Conservation (phyloP, 768 basidiomycete species). For the Botryobasidium botryosum region DNA sequence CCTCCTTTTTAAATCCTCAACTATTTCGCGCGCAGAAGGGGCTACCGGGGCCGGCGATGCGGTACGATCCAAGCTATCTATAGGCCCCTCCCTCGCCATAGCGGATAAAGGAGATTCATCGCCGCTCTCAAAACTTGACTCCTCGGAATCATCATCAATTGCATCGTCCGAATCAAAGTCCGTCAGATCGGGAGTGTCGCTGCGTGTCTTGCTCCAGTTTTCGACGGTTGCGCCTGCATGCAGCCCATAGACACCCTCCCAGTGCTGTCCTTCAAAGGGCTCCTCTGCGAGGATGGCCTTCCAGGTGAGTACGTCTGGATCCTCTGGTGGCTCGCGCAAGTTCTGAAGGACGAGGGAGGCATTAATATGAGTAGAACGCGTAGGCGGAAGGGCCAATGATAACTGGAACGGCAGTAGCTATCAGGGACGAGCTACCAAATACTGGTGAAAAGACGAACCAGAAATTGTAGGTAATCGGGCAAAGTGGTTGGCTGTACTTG, state of each 20-base stretch:
- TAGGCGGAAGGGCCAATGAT: too few species aligned
- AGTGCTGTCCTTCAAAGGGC: constrained; percentile 73
- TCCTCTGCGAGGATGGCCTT: constrained; percentile 63
- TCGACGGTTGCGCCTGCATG: neutral
- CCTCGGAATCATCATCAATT: neutral
- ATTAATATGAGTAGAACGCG: too few species aligned
- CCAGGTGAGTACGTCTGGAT: constrained; percentile 38
- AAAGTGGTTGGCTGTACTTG: too few species aligned
- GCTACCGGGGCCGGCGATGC: too few species aligned
- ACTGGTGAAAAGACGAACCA: too few species aligned
- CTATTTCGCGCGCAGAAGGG: constrained; percentile 26
- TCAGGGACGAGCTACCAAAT: too few species aligned
- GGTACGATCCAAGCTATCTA: too few species aligned
- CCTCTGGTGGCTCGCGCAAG: too few species aligned
- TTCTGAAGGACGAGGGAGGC: too few species aligned
- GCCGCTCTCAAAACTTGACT: neutral
- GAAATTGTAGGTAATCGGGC: too few species aligned
- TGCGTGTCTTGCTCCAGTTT: constrained; percentile 3
- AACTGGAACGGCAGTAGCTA: too few species aligned
- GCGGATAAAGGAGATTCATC: neutral
- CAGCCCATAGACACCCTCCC: constrained; percentile 53
- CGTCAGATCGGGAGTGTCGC: neutral
- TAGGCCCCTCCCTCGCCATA: neutral
- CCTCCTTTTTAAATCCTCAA: constrained; percentile 42
- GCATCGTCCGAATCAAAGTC: neutral